Base-by-base conservation (phyloP, 2,329 filamentous ascomycete species). In the Penicillium sp. region DNA sequence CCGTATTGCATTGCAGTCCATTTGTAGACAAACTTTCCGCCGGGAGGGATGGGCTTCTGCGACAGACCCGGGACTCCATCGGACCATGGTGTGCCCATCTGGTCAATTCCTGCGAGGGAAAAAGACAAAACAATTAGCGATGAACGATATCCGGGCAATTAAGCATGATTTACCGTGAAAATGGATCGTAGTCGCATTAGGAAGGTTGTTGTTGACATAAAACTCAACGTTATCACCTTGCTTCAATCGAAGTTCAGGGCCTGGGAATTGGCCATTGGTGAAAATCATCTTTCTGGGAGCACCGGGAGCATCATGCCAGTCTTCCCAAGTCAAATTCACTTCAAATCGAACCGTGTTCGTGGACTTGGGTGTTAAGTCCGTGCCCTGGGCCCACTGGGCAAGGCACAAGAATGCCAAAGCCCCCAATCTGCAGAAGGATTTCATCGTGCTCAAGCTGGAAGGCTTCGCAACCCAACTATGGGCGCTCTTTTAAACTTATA, bases 31-130 rank as follows among this genome's bases (percentile, higher is more conserved):
- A 75, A 81, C 29, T 57, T 69, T 6, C 58, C 57, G 3, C 74
- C 74, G 0, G 78, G 72, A 7, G 64, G 55, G 47, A 82, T 79
- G 9, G 72, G 65, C 4, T 65, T 68, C 51, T 82, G 78, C 1
- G 73, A 71, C 1, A 81, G 60, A 5, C 78, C 78, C 2, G 77
- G 76, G 0, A 78, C 74, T 22, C 79, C 79, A 49, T 82, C 79
- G 1, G 77, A 73, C 77, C 77, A 81, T 0, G 77, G 74, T 0
- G 76, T 79, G 13, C 64, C 62, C 4, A 61, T 50, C 69, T 77
- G 74, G 31, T 34, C 31, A 34, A 34, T 34, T 6, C 31, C 31
- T 34, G n/a, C n/a, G n/a, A n/a, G n/a, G n/a, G n/a, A n/a, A n/a
- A 18, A 18, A 4, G 11, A 18, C 8, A 16, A 18, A 11, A 11